These are phyloP conservation scores for Kernera saxatilis DNA, from an alignment of 345 rosid genomes.

Conservation along the genomic window DNA sequence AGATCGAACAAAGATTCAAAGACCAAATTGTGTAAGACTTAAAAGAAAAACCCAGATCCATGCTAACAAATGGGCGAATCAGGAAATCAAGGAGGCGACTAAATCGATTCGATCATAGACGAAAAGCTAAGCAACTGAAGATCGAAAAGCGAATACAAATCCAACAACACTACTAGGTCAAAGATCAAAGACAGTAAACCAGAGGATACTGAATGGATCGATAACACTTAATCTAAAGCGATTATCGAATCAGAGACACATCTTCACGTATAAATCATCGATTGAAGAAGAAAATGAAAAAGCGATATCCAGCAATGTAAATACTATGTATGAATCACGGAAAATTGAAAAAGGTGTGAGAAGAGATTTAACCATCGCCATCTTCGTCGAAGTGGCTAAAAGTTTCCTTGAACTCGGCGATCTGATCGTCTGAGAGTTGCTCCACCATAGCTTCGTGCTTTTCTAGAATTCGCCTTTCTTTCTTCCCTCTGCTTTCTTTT, in stretches of 20 bases:
- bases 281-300: background rate
- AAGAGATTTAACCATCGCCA: conserved; percentile 26
- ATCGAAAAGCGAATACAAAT: background rate
- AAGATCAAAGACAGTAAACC: background rate
- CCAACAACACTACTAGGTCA: background rate
- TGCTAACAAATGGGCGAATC: background rate
- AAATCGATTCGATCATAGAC: background rate
- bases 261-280: background rate
- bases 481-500: too few relatives aligned
- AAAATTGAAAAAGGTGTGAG: background rate
- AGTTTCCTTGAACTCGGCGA: conserved; percentile 33
- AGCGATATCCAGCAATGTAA: background rate
- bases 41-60: conserved; percentile 1
- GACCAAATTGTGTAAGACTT: background rate
- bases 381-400: conserved; percentile 32
- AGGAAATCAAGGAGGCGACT: background rate
- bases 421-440: conserved; percentile 31
- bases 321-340: background rate
- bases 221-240: background rate
- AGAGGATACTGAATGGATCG: background rate
- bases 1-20: background rate
- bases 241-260: background rate
- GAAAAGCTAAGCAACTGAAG: too few relatives aligned
- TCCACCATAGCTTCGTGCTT: conserved; percentile 23
- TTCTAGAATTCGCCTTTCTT: too few relatives aligned